Percentiles rank a stretch among this genome's conserved stretches.
Conservation (phyloP, 2,329 filamentous ascomycete genomes). For the Trichocomaceae sp. region DNA sequence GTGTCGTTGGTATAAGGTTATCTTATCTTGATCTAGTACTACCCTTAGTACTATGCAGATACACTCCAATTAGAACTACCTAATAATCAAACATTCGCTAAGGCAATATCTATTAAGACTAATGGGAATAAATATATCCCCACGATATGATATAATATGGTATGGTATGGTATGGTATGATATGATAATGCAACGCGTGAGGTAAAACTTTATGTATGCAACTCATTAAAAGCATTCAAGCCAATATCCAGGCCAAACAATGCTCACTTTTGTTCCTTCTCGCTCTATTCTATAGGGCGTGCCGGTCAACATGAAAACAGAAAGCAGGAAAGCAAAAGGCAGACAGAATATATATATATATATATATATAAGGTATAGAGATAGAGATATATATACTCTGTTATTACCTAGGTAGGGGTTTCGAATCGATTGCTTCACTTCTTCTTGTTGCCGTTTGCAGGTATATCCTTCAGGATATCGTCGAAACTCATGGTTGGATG, state of each 20-base stretch:
- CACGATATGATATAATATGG: too few species aligned
- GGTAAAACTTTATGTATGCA: not conserved
- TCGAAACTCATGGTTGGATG: slow-evolving; percentile 47
- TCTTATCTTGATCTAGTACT: too few species aligned
- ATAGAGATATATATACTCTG: not conserved
- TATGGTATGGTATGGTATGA: not conserved
- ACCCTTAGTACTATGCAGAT: too few species aligned
- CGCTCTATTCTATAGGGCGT: not conserved
- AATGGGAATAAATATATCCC: not conserved
- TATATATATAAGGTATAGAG: not conserved
- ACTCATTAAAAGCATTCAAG: not conserved
- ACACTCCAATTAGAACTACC: not conserved
- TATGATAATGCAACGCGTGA: not conserved
- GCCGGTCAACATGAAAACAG: not conserved
- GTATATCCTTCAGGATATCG: slow-evolving; percentile 40
- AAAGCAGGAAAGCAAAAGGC: not conserved
- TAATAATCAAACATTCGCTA: not conserved
- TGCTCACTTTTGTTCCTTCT: not conserved
- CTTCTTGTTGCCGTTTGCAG: slow-evolving; percentile 31
- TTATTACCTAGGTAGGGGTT: too few species aligned
- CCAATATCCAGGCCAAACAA: not conserved
- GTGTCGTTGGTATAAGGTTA: too few species aligned
- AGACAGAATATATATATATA: not conserved
- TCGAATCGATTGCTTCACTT: slow-evolving; percentile 18
- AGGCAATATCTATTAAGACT: not conserved